Percentiles rank a stretch among this genome's conserved stretches.
Conservation (phyloP, 2,329 filamentous ascomycete genomes). For the Coniochaeta hoffmannii region DNA sequence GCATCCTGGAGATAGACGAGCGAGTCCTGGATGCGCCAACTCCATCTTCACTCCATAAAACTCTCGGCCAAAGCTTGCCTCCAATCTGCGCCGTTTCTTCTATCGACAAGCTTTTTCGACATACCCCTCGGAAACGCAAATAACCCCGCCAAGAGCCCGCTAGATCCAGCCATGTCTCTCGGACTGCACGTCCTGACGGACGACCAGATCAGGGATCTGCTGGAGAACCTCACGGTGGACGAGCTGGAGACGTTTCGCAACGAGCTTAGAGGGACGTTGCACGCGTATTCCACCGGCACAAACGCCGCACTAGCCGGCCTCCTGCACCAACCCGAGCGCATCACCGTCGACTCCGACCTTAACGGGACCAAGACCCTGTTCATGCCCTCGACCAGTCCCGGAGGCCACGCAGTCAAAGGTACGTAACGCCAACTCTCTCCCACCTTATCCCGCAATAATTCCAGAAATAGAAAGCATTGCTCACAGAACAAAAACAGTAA, state of each 20-base stretch:
- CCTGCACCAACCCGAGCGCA: constrained; percentile 49
- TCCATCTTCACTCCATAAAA: neutral
- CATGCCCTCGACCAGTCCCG: constrained; percentile 62
- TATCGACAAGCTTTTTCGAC: neutral
- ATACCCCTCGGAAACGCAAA: neutral
- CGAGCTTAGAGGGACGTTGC: constrained; percentile 42
- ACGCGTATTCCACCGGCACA: constrained; percentile 54
- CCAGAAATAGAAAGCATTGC: neutral
- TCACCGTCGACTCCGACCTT: constrained; percentile 36
- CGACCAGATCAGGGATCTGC: constrained; percentile 43
- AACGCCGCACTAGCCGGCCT: constrained; percentile 33
- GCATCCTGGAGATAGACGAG: too few relatives aligned
- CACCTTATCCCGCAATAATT: neutral
- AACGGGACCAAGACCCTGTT: constrained; percentile 59
- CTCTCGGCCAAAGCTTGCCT: neutral
- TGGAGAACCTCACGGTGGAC: constrained; percentile 43
- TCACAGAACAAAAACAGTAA: constrained; percentile 34
- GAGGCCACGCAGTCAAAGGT: constrained; percentile 63
- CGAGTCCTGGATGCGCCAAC: neutral
- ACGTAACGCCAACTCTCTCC: neutral
- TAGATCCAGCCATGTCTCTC: constrained; percentile 33
- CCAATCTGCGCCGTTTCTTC: neutral
- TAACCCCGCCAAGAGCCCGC: neutral
- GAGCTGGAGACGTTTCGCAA: constrained; percentile 47
- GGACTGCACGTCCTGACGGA: constrained; percentile 49